These are phyloP conservation scores for Aurantiochytrium sp. DNA, from an alignment of 108 stramenopile species.

Conservation along the genomic window DNA sequence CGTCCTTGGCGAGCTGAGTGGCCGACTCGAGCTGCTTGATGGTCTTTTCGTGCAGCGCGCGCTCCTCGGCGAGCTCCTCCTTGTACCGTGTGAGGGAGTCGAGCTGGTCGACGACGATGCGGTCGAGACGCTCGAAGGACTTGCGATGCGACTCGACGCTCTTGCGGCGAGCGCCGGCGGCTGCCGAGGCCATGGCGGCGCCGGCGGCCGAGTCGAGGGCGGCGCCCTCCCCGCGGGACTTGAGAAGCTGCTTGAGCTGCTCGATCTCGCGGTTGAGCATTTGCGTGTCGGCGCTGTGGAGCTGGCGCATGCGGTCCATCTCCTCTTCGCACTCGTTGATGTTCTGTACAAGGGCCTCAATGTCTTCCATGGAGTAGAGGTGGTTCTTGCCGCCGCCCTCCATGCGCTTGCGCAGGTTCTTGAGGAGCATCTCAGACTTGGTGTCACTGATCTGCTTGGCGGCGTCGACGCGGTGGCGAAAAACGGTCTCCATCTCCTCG, in stretches of 20 bases:
- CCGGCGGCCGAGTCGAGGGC: too few species aligned
- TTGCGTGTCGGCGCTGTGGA: background rate
- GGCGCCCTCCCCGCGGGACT: background rate
- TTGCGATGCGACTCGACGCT: constrained; percentile 1
- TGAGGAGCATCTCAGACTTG: constrained; percentile 7
- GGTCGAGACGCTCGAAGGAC: constrained; percentile 23
- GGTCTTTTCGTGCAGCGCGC: background rate
- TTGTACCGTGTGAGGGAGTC: constrained; percentile 8
- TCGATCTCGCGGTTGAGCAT: background rate
- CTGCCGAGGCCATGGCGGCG: background rate
- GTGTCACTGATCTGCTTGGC: constrained; percentile 21
- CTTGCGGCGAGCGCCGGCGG: background rate
- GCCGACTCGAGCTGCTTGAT: background rate
- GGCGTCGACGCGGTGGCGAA: background rate
- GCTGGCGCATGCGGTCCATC: constrained; percentile 25
- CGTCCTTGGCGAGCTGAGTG: constrained; percentile 28
- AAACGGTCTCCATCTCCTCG: constrained; percentile 30
- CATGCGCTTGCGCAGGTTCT: constrained; percentile 28
- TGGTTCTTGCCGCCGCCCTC: background rate
- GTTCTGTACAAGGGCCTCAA: background rate
- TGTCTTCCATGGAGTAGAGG: background rate
- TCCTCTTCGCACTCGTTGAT: constrained; percentile 31
- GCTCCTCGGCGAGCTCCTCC: constrained; percentile 19
- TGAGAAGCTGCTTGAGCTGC: background rate
- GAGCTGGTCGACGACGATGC: background rate